Percentiles rank a stretch among this genome's conserved stretches.
Evolutionary conservation across 768 basidiomycete genomes (phyloP).

Genomic region (Pleurotus tuber-regium): DNA sequence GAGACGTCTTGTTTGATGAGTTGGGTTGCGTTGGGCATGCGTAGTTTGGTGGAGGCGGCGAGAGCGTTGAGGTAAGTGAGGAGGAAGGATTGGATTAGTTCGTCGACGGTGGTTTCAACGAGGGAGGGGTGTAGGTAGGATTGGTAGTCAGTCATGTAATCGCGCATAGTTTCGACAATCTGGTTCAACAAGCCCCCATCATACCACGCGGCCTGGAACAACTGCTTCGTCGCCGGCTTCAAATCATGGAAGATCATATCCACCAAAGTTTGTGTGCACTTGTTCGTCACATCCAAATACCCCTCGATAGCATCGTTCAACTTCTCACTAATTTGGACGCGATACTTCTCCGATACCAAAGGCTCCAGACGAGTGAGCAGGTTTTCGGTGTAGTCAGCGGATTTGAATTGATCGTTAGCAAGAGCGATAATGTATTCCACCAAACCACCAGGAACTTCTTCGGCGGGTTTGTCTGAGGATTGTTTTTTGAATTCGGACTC

Average conservation of each 20-base stretch:
- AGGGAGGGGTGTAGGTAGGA: slow-evolving; percentile 87
- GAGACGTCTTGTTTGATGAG: slow-evolving; percentile 81
- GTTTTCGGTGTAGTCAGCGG: slow-evolving; percentile 89
- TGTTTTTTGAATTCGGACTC: slow-evolving; percentile 87
- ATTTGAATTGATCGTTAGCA: slow-evolving; percentile 97
- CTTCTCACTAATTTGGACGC: slow-evolving; percentile 74
- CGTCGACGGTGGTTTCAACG: slow-evolving; percentile 89
- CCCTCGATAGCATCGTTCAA: slow-evolving; percentile 98
- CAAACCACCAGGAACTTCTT: slow-evolving; percentile 82
- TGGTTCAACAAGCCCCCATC: slow-evolving; percentile 76
- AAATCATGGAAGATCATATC: slow-evolving; percentile 95
- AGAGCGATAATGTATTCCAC: slow-evolving; percentile 96
- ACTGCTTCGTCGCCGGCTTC: slow-evolving; percentile 77
- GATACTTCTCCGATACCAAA: slow-evolving; percentile 91
- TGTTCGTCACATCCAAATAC: slow-evolving; percentile 96
- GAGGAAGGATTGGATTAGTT: slow-evolving; percentile 88
- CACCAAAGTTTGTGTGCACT: slow-evolving; percentile 92
- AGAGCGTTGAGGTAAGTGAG: slow-evolving; percentile 88
- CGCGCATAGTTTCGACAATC: slow-evolving; percentile 92
- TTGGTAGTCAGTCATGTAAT: slow-evolving; percentile 96
- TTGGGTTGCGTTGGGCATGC: slow-evolving; percentile 81
- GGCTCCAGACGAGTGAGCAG: slow-evolving; percentile 84
- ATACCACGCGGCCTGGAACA: slow-evolving; percentile 90
- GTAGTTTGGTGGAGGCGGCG: slow-evolving; percentile 78
- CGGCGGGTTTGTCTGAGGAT: slow-evolving; percentile 82